Percentiles rank a stretch among this genome's conserved stretches.
These are phyloP conservation scores for Magnaporthales sp. DNA, from an alignment of 2,329 filamentous ascomycete species.

Conservation along the genomic window DNA sequence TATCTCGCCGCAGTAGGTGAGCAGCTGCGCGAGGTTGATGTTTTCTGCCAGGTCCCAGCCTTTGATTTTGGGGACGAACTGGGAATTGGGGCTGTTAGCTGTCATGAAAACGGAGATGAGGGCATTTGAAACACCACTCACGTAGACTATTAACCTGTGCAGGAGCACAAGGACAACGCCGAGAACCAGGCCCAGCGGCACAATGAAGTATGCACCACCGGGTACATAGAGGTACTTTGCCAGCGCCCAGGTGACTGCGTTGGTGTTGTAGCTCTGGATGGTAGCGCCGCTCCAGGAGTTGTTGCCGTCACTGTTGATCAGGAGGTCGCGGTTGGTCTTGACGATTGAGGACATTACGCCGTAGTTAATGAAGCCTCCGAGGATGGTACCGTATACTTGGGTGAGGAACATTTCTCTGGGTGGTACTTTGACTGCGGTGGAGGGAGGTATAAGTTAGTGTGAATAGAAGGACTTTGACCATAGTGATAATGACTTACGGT, in stretches of 20 bases:
- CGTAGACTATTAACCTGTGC: neutral
- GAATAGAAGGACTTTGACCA: neutral
- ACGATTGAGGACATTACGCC: conserved; percentile 43
- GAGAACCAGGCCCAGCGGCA: neutral
- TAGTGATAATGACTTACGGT: neutral
- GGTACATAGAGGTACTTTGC: conserved; percentile 40
- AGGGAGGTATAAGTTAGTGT: no score
- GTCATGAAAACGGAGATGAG: neutral
- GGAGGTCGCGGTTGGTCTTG: conserved; percentile 34
- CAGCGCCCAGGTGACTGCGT: conserved; percentile 39
- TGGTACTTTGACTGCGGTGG: conserved; percentile 36
- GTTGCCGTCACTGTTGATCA: conserved; percentile 35
- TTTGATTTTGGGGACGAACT: neutral
- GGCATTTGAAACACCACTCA: neutral
- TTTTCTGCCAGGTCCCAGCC: neutral
- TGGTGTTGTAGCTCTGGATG: conserved; percentile 39
- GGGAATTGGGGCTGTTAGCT: neutral
- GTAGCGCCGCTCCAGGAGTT: conserved; percentile 43
- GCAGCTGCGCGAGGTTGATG: neutral
- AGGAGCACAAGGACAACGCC: neutral
- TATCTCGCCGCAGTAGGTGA: neutral
- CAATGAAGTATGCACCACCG: neutral
- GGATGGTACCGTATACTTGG: conserved; percentile 31
- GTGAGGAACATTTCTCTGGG: conserved; percentile 46
- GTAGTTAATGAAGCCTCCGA: conserved; percentile 22